Evolutionary conservation across 441 rosid genomes (phyloP).

Genomic region (Macaranga tanarius): DNA sequence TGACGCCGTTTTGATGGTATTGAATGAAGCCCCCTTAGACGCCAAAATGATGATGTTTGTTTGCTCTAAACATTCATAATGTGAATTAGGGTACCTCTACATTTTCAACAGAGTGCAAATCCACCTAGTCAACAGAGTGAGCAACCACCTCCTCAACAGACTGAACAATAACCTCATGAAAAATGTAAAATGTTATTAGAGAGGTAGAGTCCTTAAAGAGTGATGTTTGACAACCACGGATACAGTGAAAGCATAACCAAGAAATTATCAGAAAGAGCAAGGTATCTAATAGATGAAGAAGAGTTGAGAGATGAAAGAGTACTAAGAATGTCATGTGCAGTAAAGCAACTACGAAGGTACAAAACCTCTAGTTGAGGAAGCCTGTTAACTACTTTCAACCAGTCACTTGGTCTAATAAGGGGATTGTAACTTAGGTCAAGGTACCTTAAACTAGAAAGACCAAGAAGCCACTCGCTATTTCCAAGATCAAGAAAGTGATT

Average conservation of each 20-base stretch:
- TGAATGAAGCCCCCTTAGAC: no score
- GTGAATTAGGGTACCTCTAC: no score
- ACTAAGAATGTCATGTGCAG: background rate
- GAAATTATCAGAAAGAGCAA: background rate
- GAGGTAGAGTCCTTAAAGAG: background rate
- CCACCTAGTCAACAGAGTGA: no score
- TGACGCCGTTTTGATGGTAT: no score
- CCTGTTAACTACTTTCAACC: constrained; percentile 11
- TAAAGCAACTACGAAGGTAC: background rate
- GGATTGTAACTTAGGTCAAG: background rate
- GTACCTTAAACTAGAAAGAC: constrained; percentile 12
- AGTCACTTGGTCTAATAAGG: background rate
- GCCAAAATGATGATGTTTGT: no score
- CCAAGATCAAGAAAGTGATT: background rate
- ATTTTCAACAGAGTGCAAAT: no score
- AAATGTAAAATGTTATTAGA: background rate
- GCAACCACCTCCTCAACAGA: no score
- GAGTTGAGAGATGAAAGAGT: constrained; percentile 5
- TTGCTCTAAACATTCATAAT: no score
- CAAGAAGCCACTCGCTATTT: constrained; percentile 7
- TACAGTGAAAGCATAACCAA: background rate
- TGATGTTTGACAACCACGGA: constrained; percentile 4
- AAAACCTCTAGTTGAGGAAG: constrained; percentile 11
- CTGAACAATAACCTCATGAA: no score
- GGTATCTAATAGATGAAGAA: constrained; percentile 9